Evolutionary conservation across 495 filamentous ascomycete species (phyloP).

Genomic region (Letharia lupina): DNA sequence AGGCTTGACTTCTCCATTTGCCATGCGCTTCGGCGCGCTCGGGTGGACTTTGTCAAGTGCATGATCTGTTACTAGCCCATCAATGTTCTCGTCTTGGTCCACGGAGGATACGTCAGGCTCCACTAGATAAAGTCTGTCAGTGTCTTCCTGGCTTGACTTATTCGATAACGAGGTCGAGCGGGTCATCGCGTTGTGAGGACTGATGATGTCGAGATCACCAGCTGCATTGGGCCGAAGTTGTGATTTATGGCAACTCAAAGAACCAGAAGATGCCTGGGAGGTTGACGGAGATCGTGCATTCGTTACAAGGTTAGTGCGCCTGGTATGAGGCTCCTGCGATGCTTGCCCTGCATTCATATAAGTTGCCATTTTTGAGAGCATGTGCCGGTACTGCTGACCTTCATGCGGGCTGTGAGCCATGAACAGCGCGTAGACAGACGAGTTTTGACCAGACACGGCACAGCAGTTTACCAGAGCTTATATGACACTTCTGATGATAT

Average conservation of each 20-base stretch:
- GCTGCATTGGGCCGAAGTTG: not conserved
- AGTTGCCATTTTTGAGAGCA: not conserved
- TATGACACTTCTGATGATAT: not conserved
- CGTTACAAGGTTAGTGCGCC: not conserved
- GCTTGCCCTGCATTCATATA: not conserved
- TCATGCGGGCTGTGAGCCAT: not conserved
- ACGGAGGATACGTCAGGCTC: not conserved
- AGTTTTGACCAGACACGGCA: not conserved
- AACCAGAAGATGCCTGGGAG: slow-evolving; percentile 19
- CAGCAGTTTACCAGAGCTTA: not conserved
- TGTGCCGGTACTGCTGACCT: not conserved
- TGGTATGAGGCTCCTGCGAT: slow-evolving; percentile 1
- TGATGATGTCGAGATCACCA: slow-evolving; percentile 1
- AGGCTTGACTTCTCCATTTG: slow-evolving; percentile 54
- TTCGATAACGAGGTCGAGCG: slow-evolving; percentile 23
- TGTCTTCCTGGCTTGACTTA: slow-evolving; percentile 20
- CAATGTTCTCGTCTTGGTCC: not conserved
- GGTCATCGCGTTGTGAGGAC: slow-evolving; percentile 10
- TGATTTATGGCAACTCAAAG: slow-evolving; percentile 14
- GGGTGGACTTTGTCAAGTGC: slow-evolving; percentile 3
- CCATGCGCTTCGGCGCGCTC: slow-evolving; percentile 51
- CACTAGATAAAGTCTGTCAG: not conserved
- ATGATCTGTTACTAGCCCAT: not conserved
- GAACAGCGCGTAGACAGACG: not conserved
- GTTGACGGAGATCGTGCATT: not conserved